Base-by-base conservation (phyloP, 140 eudicot species). In the Stevia rebaudiana region DNA sequence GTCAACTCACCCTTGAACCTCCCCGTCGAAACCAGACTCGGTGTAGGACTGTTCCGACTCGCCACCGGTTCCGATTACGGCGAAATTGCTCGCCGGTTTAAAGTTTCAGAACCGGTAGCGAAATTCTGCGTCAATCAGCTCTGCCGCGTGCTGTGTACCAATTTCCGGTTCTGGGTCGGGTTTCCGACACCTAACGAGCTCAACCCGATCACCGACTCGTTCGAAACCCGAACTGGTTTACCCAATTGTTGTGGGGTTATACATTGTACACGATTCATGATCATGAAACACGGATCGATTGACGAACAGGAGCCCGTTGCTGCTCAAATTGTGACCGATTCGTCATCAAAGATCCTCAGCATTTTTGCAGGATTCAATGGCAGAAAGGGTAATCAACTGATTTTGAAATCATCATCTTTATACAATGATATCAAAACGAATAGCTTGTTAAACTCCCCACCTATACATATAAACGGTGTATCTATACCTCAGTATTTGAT, bases 221-320 rank as follows among this genome's bases (percentile, higher is more conserved):
- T 90, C 24, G 75, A 87, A 51, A 35, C 67, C 48, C 65, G 74
- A 22, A 84, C 82, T 0, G 94, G 91, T 8, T 39, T 90, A 17
- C 97, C 94, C 8, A 84, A 90, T 80, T 90, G 97, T 68, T 90
- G 94, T 64, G 97, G 97, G 12, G 70, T 87, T 18, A 49, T 90
- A 13, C 65, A 66, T 50, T 82, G 83, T 43, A 46, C 81, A 0
- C 65, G 86, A 64, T 90, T 87, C 50, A 54, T 64, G 15, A 33
- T 80, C 24, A 17, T 36, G n/a, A 41, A 58, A 49, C 25, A 54
- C 41, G 53, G 18, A 6, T 1, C 41, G 76, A 54, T 25, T 52
- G 59, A 58, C 1, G 48, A 41, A 24, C n/a, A 16, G 0, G 76
- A 84, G 24, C 53, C 74, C 21, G 19, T 90, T 11, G 83, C 91